Evolutionary conservation across 305 asterid species (phyloP).

Genomic region (Solanum hybrid): DNA sequence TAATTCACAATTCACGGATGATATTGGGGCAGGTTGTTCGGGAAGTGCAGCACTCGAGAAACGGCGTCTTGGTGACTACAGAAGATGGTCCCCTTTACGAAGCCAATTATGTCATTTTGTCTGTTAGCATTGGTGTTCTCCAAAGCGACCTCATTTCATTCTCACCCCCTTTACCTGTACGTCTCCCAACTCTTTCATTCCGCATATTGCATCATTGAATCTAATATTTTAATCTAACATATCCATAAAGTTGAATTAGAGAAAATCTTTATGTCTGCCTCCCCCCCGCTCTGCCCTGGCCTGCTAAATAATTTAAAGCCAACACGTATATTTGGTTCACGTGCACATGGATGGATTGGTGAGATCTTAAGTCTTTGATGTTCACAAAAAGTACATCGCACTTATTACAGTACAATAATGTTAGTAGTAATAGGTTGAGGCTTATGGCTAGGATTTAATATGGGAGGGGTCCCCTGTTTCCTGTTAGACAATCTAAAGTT

Average conservation of each 20-base stretch:
- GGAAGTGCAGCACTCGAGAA: conserved; percentile 81
- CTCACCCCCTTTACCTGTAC: conserved; percentile 71
- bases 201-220: not conserved
- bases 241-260: not conserved
- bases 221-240: not conserved
- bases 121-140: conserved; percentile 88
- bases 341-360: not conserved
- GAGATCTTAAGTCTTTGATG: conserved; percentile 15
- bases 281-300: not conserved
- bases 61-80: conserved; percentile 64
- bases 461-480: conserved; percentile 27
- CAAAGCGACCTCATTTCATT: conserved; percentile 73
- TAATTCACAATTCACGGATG: conserved; percentile 9
- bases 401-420: conserved; percentile 6
- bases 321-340: not conserved
- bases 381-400: not conserved
- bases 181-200: conserved; percentile 8
- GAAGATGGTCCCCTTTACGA: conserved; percentile 84
- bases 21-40: conserved; percentile 62
- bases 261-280: not conserved
- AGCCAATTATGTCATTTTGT: conserved; percentile 74
- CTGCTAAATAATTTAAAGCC: not conserved
- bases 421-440: conserved; percentile 5
- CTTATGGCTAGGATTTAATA: conserved; percentile 5
- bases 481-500: conserved; percentile 29